Evolutionary conservation across 2,329 filamentous ascomycete genomes (phyloP).

Genomic region (Microcera coccophila): DNA sequence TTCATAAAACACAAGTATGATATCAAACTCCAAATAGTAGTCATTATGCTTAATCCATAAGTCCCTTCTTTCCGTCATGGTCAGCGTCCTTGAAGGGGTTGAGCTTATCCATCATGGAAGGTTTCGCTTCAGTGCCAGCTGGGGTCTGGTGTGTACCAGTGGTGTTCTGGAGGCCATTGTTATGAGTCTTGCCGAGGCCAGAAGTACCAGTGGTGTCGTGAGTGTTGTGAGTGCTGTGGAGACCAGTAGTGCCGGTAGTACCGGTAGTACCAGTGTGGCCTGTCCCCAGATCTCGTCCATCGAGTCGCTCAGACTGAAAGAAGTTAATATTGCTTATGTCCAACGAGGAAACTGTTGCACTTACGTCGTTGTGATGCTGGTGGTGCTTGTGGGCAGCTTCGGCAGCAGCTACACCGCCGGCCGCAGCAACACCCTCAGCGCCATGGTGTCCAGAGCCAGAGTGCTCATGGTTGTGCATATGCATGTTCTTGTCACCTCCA

Average conservation of each 20-base stretch:
- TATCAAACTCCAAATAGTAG: background rate
- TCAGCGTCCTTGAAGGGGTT: constrained; percentile 24
- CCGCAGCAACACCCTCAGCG: background rate
- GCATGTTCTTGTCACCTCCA: constrained; percentile 15
- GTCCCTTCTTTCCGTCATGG: constrained; percentile 22
- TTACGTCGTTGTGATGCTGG: too few species aligned
- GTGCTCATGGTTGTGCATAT: constrained; percentile 8
- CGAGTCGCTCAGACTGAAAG: too few species aligned
- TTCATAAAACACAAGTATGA: background rate
- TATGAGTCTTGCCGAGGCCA: too few species aligned
- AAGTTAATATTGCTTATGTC: too few species aligned
- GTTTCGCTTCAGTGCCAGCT: constrained; percentile 1
- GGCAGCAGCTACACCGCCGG: background rate
- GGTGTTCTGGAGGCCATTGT: too few species aligned
- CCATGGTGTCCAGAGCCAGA: background rate
- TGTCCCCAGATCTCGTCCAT: too few species aligned
- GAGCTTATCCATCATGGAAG: constrained; percentile 18
- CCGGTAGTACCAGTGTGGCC: too few species aligned
- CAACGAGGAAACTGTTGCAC: too few species aligned
- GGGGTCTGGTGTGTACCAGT: too few species aligned
- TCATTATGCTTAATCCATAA: constrained; percentile 11
- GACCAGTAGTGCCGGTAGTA: too few species aligned
- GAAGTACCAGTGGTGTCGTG: too few species aligned
- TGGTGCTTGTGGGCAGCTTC: background rate
- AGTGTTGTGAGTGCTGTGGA: too few species aligned